These are phyloP conservation scores for Pterocarpus macrocarpus DNA, from an alignment of 306 rosid species.

Conservation along the genomic window DNA sequence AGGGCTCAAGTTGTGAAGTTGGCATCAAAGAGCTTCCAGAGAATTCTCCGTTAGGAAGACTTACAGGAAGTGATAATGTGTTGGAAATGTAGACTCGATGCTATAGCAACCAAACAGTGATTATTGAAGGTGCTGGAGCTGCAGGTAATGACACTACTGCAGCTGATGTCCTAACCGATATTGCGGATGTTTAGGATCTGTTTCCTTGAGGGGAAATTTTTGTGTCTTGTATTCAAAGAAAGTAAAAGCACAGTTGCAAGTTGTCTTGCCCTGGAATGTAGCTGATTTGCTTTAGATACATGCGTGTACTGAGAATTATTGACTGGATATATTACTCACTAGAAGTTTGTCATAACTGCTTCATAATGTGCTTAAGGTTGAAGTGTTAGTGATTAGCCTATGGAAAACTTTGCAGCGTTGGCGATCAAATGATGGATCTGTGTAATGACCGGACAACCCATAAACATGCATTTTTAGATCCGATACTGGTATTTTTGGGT, in stretches of 20 bases:
- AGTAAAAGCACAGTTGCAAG: slow-evolving; percentile 10
- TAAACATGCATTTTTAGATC: background rate
- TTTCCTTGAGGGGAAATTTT: slow-evolving; percentile 56
- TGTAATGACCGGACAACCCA: background rate
- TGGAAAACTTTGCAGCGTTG: background rate
- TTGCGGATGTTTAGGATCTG: slow-evolving; percentile 78
- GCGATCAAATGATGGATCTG: background rate
- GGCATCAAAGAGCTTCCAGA: slow-evolving; percentile 85
- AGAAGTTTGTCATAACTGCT: background rate
- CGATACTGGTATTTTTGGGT: background rate
- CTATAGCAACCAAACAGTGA: slow-evolving; percentile 77
- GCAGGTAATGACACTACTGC: slow-evolving; percentile 91
- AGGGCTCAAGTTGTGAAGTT: slow-evolving; percentile 70
- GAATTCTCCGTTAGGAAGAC: slow-evolving; percentile 87
- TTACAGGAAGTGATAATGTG: slow-evolving; percentile 98
- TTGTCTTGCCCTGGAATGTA: slow-evolving; percentile 6
- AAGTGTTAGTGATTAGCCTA: background rate
- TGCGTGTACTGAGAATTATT: background rate
- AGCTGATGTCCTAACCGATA: slow-evolving; percentile 94
- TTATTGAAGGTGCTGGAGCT: slow-evolving; percentile 98
- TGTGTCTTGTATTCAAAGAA: slow-evolving; percentile 7
- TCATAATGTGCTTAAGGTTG: too few species aligned
- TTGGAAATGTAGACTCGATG: slow-evolving; percentile 85
- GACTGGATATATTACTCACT: background rate
- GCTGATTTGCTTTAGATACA: background rate